phyloP scores from a whole-genome alignment of 495 filamentous ascomycete genomes.

The Sporormia fimetaria region DNA sequence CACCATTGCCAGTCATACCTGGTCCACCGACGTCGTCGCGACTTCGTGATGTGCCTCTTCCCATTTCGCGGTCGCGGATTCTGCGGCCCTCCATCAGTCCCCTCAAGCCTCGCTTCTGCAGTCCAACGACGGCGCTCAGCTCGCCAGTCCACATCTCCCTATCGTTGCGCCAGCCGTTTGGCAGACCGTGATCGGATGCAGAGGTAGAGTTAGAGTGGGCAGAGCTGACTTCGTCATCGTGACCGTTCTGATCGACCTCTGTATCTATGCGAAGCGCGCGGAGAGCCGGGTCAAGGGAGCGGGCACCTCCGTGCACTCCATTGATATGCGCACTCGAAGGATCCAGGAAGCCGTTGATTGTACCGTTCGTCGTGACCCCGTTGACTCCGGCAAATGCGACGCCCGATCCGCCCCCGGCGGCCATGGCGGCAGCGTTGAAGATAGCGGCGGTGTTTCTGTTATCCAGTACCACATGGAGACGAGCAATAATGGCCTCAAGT shows the following conservation, averaged over 20 bases:
- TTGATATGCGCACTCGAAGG: neutral
- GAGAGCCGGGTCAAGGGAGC: constrained; percentile 19
- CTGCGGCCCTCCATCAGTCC: constrained; percentile 92
- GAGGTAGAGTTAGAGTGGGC: constrained; percentile 19
- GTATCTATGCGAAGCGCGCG: constrained; percentile 31
- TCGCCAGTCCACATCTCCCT: constrained; percentile 62
- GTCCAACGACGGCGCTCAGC: constrained; percentile 82
- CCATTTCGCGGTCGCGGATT: constrained; percentile 50
- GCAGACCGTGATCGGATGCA: constrained; percentile 22
- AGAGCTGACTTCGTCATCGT: constrained; percentile 20
- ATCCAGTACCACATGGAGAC: constrained; percentile 82
- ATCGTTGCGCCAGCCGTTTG: constrained; percentile 22
- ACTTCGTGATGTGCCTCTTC: constrained; percentile 18
- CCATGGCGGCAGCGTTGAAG: constrained; percentile 98
- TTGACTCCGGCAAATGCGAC: constrained; percentile 27
- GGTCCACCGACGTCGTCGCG: constrained; percentile 8
- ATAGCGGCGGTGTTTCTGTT: constrained; percentile 89
- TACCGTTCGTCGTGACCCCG: constrained; percentile 4
- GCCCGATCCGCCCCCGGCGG: constrained; percentile 79
- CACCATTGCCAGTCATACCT: constrained; percentile 1
- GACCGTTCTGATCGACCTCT: constrained; percentile 17
- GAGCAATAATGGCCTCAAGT: constrained; percentile 80
- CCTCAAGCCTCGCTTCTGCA: constrained; percentile 86
- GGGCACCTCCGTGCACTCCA: neutral
- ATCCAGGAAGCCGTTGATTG: neutral